Percentiles rank a stretch among this genome's conserved stretches.
These are phyloP conservation scores for Calocybe cyanea DNA, from an alignment of 768 basidiomycete genomes.

Conservation along the genomic window DNA sequence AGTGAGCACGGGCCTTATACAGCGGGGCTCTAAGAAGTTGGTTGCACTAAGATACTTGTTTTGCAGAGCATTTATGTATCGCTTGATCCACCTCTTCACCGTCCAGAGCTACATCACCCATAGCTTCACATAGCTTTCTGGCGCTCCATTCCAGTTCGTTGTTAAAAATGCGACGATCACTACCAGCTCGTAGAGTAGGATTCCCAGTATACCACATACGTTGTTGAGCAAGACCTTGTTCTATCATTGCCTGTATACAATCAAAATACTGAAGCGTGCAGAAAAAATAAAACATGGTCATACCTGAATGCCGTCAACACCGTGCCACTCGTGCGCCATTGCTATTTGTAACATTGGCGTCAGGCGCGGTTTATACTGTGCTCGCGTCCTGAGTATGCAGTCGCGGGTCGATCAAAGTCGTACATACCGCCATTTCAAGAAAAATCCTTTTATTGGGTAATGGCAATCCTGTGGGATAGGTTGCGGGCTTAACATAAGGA, in stretches of 20 bases:
- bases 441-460: slow-evolving; percentile 27
- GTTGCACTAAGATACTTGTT: not conserved
- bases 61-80: not conserved
- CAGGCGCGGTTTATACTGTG: slow-evolving; percentile 27
- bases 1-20: too few species aligned
- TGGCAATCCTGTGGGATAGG: slow-evolving; percentile 17
- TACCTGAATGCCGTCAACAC: slow-evolving; percentile 27
- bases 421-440: slow-evolving; percentile 29
- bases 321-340: slow-evolving; percentile 30
- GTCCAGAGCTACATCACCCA: slow-evolving; percentile 12
- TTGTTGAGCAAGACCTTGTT: slow-evolving; percentile 36
- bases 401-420: not conserved
- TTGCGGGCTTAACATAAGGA: slow-evolving; percentile 21
- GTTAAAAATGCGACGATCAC: slow-evolving; percentile 13
- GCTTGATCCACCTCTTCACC: slow-evolving; percentile 14
- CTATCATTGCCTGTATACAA: slow-evolving; percentile 27
- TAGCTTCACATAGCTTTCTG: slow-evolving; percentile 15
- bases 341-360: slow-evolving; percentile 31
- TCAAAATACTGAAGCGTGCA: not conserved
- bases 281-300: not conserved
- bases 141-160: slow-evolving; percentile 10
- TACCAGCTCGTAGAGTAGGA: slow-evolving; percentile 12
- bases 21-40: too few species aligned
- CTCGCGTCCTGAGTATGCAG: not conserved
- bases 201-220: slow-evolving; percentile 29